Conservation (phyloP, 23 red algal genomes). For the Gracilaria vermiculophylla region DNA sequence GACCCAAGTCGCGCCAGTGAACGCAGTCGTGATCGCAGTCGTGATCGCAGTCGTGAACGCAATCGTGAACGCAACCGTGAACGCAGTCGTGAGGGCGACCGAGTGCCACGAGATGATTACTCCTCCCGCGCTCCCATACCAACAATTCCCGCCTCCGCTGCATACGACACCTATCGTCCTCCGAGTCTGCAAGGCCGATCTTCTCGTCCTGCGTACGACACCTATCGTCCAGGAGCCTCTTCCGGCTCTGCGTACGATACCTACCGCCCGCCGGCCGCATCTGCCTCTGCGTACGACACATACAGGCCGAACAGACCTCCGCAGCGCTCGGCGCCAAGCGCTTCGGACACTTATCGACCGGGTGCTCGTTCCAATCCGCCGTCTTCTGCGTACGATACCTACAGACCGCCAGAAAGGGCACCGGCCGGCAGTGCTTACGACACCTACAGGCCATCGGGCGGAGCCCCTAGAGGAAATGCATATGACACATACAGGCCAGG, state of each 20-base stretch:
- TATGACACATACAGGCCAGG: constrained; percentile 45
- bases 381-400: constrained; percentile 42
- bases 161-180: constrained; percentile 52
- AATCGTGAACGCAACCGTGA: constrained; percentile 22
- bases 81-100: constrained; percentile 26
- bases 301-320: constrained; percentile 23
- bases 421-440: background rate
- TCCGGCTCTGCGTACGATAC: constrained; percentile 38
- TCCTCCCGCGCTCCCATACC: constrained; percentile 17
- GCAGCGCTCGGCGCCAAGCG: background rate
- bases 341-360: constrained; percentile 48
- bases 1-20: constrained; percentile 39
- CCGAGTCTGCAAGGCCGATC: background rate
- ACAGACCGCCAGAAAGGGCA: background rate
- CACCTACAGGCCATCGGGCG: background rate
- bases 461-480: constrained; percentile 6
- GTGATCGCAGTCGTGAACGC: constrained; percentile 2
- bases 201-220: constrained; percentile 36
- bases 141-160: background rate
- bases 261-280: constrained; percentile 37
- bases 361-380: background rate
- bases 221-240: constrained; percentile 42
- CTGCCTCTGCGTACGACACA: constrained; percentile 26
- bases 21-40: background rate
- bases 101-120: constrained; percentile 5